Evolutionary conservation across 805 yeast species (phyloP), one percentile per base, ranked within the genome.

Genomic region (Cyberlindnera suaveolens): DNA sequence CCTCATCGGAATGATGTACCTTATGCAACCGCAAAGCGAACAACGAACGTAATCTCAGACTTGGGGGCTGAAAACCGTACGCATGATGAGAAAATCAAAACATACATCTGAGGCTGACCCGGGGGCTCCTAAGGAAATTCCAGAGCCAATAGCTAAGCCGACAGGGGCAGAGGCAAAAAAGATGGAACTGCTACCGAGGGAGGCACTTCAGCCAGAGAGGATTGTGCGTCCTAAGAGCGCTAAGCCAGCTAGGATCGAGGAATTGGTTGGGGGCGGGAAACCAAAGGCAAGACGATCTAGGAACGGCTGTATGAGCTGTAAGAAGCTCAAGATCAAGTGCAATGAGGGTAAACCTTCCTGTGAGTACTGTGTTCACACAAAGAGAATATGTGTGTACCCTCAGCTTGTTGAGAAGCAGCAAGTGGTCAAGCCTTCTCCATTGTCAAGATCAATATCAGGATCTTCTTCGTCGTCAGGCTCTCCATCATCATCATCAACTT

Each of bases 271-370:
- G 3, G 27, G 27, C 8, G 27, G 27, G 27, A 23, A 23, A 23
- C 27, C 35, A 4, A 41, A 17, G 14, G 20, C 30, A 18, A 42
- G 31, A 41, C 42, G 90, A 60, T 85, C 95, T 16, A 74, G 95
- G 43, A 80, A 78, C 42, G 97, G 98, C 1, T 90, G 98, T 64
- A 70, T 79, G 30, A 85, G 93, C 6, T 90, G 98, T 65, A 90
- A 90, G 60, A 75, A 76, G 50, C 73, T 96, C 51, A 70, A 96
- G 39, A 96, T 91, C 35, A 90, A 90, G 61, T 90, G 98, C 66
- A 95, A 89, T 60, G 97, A 90, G 62, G 67, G 66, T 1, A 82
- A 77, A 46, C 97, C 97, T 1, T 59, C 70, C 5, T 90, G 98
- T 62, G 71, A 71, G 26, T 87, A 88, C 63, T 90, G 98, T 64